Base-by-base conservation (phyloP, 805 yeast species). In the Metschnikowia peoriensis region DNA sequence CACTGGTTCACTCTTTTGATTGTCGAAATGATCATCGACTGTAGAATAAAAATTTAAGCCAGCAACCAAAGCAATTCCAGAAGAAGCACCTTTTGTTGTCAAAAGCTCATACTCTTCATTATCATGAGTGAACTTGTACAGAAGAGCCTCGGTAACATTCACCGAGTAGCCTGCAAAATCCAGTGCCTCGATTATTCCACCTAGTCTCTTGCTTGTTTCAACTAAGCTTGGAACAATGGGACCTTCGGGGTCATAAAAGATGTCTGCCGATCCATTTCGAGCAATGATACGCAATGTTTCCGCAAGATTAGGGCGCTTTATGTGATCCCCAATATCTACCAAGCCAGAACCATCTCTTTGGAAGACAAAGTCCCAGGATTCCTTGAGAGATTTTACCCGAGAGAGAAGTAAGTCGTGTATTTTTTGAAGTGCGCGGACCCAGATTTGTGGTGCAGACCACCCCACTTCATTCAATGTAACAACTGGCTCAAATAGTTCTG, bases 201-300 rank as follows among this genome's bases (percentile, higher is more conserved):
- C 93, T 28, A 77, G 67, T 37, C 69, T 52, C 39, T 75, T 73
- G 6, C 80, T 78, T 1, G 80, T 68, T 6, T 66, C 58, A 1
- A 85, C 84, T 64, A 92, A 70, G 4, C 79, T 69, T 27, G 77
- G 71, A 0, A 85, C 97, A 41, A 93, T 82, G 16, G 84, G 84
- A 1, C 96, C 93, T 0, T 81, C 63, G 0, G 96, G 90, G 61
- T 91, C 96, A 65, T 93, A 93, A 62, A 93, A 93, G 1, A 88
- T 76, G 1, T 82, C 89, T 44, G 79, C 80, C 41, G 88, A 80
- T 1, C 97, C 98, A 64, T 86, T 84, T n/a, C 70, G 63, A 1
- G 96, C 97, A 46, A 93, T 74, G 43, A 74, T 59, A 49, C 79
- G 79, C 37, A 93, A 72, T 0, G 96, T 89, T 14, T 80, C 62